Evolutionary conservation across 257 asterid species (phyloP).

Genomic region (Solanum appendiculatum): DNA sequence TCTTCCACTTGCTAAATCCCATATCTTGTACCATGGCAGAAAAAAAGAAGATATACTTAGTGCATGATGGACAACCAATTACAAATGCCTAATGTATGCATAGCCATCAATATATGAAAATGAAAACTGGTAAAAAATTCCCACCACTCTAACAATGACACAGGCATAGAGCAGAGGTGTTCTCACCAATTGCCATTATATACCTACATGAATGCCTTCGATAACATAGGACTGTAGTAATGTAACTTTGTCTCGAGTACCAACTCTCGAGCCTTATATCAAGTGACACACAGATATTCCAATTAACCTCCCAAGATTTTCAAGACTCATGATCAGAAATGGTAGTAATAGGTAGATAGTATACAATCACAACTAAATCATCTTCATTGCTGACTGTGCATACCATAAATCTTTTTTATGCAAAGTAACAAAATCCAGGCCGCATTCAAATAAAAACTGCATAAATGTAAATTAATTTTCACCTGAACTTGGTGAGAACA

Average conservation of each 20-base stretch:
- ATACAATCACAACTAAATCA: not conserved
- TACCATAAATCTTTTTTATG: not conserved
- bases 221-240: not conserved
- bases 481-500: not conserved
- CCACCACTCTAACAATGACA: not conserved
- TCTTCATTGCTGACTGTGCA: not conserved
- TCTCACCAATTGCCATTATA: not conserved
- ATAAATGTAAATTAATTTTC: not conserved
- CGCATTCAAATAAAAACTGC: not conserved
- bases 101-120: not conserved
- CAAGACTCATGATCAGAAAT: not conserved
- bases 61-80: not conserved
- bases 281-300: not conserved
- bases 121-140: not conserved
- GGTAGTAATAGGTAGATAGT: not conserved
- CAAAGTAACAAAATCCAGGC: not conserved
- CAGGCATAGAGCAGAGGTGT: not conserved
- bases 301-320: not conserved
- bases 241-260: not conserved
- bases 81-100: not conserved
- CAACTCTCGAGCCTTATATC: not conserved
- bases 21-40: conserved; percentile 13
- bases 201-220: not conserved
- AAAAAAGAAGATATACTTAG: not conserved
- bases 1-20: conserved; percentile 69